Conservation (phyloP, 352 stramenopile species). For the Pythium dissotocum region DNA sequence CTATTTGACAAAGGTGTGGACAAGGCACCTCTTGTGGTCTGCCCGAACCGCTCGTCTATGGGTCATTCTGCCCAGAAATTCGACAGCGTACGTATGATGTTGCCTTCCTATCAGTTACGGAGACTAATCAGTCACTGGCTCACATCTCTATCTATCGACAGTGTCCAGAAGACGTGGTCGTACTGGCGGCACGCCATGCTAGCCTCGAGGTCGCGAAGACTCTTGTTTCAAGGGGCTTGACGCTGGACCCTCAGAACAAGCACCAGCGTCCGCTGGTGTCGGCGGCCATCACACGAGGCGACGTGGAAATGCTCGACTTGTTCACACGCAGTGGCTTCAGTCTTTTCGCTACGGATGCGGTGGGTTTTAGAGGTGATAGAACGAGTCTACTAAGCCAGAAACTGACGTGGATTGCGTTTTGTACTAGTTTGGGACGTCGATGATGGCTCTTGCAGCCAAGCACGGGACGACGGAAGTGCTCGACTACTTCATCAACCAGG, state of each 20-base stretch:
- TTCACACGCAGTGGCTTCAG: slow-evolving; percentile 5
- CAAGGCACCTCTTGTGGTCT: slow-evolving; percentile 12
- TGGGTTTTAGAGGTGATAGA: not conserved
- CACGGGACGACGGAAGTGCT: slow-evolving; percentile 3
- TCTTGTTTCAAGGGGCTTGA: slow-evolving; percentile 1
- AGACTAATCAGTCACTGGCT: no score
- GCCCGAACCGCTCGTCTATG: slow-evolving; percentile 16
- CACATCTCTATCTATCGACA: not conserved
- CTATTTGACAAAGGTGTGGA: slow-evolving; percentile 7
- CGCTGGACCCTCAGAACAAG: slow-evolving; percentile 9
- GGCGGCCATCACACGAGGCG: slow-evolving; percentile 3
- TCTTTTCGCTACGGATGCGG: slow-evolving; percentile 8
- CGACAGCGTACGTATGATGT: slow-evolving; percentile 8
- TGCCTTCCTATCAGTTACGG: no score
- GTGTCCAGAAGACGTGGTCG: slow-evolving; percentile 20
- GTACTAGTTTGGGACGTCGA: slow-evolving; percentile 7
- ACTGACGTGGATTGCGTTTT: no score
- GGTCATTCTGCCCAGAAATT: slow-evolving; percentile 9
- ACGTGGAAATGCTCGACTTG: slow-evolving; percentile 11
- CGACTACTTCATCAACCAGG: slow-evolving; percentile 21
- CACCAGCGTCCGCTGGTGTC: slow-evolving; percentile 12
- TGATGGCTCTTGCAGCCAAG: slow-evolving; percentile 20
- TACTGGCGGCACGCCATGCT: slow-evolving; percentile 14
- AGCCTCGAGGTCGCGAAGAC: slow-evolving; percentile 11
- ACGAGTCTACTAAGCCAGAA: no score